A percentile compares a stretch with the other conserved stretches of the same genome.
phyloP scores from a whole-genome alignment of 352 stramenopile species.

The Phytopythium boreale region DNA sequence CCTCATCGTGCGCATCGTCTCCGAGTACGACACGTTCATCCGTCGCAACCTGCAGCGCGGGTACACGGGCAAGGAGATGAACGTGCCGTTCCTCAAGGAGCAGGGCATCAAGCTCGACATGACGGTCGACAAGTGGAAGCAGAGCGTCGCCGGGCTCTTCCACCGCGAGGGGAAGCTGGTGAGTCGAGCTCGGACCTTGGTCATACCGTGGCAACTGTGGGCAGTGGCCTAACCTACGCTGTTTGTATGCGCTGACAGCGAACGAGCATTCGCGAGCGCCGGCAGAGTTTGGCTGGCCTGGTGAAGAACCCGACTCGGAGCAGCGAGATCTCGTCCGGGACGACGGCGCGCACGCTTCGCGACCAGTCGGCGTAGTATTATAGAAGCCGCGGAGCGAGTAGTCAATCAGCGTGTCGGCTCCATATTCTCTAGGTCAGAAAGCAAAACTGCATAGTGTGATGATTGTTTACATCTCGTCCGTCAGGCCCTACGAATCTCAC shows the following conservation, averaged over 20 bases:
- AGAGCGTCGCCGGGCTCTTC: conserved; percentile 36
- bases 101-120: conserved; percentile 89
- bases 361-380: not conserved
- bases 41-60: conserved; percentile 85
- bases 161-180: not conserved
- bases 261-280: not conserved
- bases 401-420: too few species aligned
- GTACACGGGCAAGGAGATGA: conserved; percentile 92
- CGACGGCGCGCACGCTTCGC: not conserved
- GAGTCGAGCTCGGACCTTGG: not conserved
- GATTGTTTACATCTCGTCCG: too few species aligned
- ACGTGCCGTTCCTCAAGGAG: conserved; percentile 88
- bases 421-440: too few species aligned
- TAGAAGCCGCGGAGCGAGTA: too few species aligned
- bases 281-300: not conserved
- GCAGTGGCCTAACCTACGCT: not conserved
- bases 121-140: conserved; percentile 80
- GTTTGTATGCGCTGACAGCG: not conserved
- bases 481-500: too few species aligned
- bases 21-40: conserved; percentile 92
- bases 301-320: not conserved
- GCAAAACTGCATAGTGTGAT: too few species aligned
- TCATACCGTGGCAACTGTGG: too few species aligned
- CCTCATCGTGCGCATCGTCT: conserved; percentile 89
- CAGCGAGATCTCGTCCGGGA: not conserved